Evolutionary conservation across 768 basidiomycete genomes (phyloP).

Genomic region (Hypholoma sublateritium): DNA sequence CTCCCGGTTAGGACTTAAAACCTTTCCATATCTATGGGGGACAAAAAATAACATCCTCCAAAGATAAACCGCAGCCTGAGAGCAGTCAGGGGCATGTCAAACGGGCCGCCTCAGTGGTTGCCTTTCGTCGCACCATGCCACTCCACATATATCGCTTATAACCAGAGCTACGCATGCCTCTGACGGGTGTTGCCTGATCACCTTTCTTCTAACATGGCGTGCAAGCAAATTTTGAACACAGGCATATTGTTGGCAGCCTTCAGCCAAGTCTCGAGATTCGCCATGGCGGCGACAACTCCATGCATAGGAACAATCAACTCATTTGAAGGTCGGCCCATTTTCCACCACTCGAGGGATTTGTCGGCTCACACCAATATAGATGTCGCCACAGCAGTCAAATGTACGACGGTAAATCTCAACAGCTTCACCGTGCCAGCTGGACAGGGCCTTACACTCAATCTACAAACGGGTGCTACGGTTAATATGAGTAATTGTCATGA

Average conservation of each 20-base stretch:
- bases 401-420: conserved; percentile 58
- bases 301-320: conserved; percentile 20
- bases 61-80: conserved; percentile 1
- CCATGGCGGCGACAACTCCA: not conserved
- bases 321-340: conserved; percentile 14
- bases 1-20: too few species aligned
- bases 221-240: too few species aligned
- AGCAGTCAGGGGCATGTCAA: too few species aligned
- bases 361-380: not conserved
- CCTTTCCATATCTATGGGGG: too few species aligned
- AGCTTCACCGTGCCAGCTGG: conserved; percentile 59
- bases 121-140: not conserved
- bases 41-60: not conserved
- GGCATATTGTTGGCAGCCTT: too few species aligned
- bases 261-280: too few species aligned
- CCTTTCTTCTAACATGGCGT: too few species aligned
- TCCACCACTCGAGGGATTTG: too few species aligned
- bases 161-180: too few species aligned
- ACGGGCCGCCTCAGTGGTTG: not conserved
- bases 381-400: conserved; percentile 42
- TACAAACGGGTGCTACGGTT: conserved; percentile 52
- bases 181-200: too few species aligned
- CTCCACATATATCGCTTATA: too few species aligned
- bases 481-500: conserved; percentile 46
- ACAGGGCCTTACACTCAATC: conserved; percentile 44